A percentile compares a stretch with the other conserved stretches of the same genome.
Conservation (phyloP, 495 filamentous ascomycete genomes). For the Apodospora peruviana region DNA sequence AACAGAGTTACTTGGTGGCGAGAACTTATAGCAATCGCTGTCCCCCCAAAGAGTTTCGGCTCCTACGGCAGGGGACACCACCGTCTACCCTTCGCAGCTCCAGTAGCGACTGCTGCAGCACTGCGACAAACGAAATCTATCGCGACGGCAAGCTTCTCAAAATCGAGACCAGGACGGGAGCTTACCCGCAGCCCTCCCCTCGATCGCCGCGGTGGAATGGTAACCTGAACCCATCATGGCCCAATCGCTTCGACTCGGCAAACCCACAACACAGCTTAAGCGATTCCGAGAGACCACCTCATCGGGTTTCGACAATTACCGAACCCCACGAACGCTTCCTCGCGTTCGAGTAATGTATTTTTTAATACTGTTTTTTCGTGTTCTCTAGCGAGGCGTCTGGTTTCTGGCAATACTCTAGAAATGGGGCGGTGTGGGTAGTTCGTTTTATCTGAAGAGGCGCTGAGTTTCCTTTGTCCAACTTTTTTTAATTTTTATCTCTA, state of each 20-base stretch:
- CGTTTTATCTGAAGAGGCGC: neutral
- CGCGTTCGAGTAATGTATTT: neutral
- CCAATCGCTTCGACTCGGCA: no score
- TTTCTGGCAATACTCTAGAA: conserved; percentile 6
- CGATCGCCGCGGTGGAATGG: neutral
- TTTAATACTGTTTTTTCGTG: neutral
- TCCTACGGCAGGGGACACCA: conserved; percentile 47
- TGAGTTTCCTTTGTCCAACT: neutral
- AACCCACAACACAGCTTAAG: neutral
- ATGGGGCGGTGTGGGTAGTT: neutral
- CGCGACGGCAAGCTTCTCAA: neutral
- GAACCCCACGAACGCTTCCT: neutral
- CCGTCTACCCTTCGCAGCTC: conserved; percentile 37
- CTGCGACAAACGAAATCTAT: conserved; percentile 2
- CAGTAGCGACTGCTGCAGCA: conserved; percentile 16
- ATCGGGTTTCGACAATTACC: neutral
- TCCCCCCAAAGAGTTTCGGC: conserved; percentile 47
- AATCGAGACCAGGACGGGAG: neutral
- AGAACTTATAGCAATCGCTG: conserved; percentile 51
- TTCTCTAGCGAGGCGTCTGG: conserved; percentile 10
- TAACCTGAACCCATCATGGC: neutral
- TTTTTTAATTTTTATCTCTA: neutral
- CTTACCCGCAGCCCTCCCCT: neutral
- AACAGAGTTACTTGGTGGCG: conserved; percentile 43
- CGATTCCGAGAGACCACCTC: neutral